Percentiles rank a stretch among this genome's conserved stretches.
These are phyloP conservation scores for Piloderma croceum DNA, from an alignment of 768 basidiomycete species.

Conservation along the genomic window DNA sequence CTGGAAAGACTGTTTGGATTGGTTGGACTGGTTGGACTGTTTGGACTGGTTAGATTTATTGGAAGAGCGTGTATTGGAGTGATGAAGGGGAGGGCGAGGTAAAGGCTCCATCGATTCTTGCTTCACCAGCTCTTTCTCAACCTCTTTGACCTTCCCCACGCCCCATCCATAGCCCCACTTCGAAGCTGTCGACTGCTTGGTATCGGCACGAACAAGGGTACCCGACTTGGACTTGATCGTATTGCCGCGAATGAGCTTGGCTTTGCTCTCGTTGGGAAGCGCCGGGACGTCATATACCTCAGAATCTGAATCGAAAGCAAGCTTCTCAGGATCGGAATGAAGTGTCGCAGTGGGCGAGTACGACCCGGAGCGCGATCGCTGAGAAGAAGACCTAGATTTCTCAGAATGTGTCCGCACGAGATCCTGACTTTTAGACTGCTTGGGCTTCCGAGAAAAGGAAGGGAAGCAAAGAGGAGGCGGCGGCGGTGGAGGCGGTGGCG, in stretches of 20 bases:
- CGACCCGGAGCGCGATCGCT: slow-evolving; percentile 16
- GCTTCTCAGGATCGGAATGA: slow-evolving; percentile 38
- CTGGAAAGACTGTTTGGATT: slow-evolving; percentile 30
- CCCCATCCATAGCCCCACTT: slow-evolving; percentile 74
- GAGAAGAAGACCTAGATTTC: slow-evolving; percentile 12
- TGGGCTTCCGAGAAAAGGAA: slow-evolving; percentile 45
- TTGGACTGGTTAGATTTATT: slow-evolving; percentile 26
- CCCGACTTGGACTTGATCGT: slow-evolving; percentile 49
- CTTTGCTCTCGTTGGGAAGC: slow-evolving; percentile 30
- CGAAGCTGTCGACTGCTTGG: slow-evolving; percentile 45
- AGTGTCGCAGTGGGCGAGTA: slow-evolving; percentile 37
- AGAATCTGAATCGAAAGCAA: slow-evolving; percentile 57
- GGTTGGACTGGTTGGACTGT: slow-evolving; percentile 10
- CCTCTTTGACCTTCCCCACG: slow-evolving; percentile 48
- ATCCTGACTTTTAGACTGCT: slow-evolving; percentile 43
- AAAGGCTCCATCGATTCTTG: slow-evolving; percentile 28
- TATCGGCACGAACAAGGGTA: slow-evolving; percentile 49
- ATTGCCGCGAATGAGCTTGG: slow-evolving; percentile 44
- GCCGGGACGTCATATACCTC: slow-evolving; percentile 42
- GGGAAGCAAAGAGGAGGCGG: slow-evolving; percentile 59
- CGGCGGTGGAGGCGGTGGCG: slow-evolving; percentile 46
- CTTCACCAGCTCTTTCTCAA: slow-evolving; percentile 32
- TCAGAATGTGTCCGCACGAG: slow-evolving; percentile 21
- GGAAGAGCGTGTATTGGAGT: slow-evolving; percentile 24
- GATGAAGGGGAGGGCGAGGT: slow-evolving; percentile 26